These are phyloP conservation scores for Cordyceps tenuipes DNA, from an alignment of 2,329 filamentous ascomycete species.

Conservation along the genomic window DNA sequence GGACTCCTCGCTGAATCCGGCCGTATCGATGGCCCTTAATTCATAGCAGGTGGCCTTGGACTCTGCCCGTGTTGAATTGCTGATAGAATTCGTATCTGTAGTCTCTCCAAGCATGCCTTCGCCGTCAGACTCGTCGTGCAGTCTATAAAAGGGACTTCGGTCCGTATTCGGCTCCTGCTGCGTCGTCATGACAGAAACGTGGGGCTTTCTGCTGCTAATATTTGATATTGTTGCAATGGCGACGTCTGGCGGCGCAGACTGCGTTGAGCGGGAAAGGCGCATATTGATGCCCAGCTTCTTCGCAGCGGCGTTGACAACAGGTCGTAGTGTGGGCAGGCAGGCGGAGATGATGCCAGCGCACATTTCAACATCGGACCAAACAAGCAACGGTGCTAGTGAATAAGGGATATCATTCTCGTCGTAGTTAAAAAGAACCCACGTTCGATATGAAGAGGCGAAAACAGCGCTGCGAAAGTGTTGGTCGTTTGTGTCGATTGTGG, in stretches of 20 bases:
- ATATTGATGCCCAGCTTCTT: constrained; percentile 8
- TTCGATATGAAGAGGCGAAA: constrained; percentile 40
- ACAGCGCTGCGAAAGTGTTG: constrained; percentile 28
- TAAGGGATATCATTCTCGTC: constrained; percentile 32
- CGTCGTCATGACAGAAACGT: background rate
- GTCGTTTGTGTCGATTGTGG: background rate
- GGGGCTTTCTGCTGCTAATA: constrained; percentile 5
- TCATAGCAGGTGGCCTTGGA: constrained; percentile 7
- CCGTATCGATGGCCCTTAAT: background rate
- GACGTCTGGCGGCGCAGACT: background rate
- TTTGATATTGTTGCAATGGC: constrained; percentile 7
- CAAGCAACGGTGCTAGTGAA: constrained; percentile 36
- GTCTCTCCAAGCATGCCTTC: background rate
- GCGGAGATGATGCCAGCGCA: constrained; percentile 44
- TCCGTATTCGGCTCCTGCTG: background rate
- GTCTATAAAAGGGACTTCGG: constrained; percentile 3
- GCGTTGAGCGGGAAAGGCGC: background rate
- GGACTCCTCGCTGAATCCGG: background rate
- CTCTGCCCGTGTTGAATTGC: background rate
- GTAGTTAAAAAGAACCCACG: constrained; percentile 38
- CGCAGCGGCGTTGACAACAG: constrained; percentile 27
- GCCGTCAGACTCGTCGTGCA: background rate
- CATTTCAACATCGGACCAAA: constrained; percentile 42
- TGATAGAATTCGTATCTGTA: background rate
- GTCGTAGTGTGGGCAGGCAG: constrained; percentile 43